Conservation (phyloP, 306 rosid genomes). For the Gastrolobium villosum region DNA sequence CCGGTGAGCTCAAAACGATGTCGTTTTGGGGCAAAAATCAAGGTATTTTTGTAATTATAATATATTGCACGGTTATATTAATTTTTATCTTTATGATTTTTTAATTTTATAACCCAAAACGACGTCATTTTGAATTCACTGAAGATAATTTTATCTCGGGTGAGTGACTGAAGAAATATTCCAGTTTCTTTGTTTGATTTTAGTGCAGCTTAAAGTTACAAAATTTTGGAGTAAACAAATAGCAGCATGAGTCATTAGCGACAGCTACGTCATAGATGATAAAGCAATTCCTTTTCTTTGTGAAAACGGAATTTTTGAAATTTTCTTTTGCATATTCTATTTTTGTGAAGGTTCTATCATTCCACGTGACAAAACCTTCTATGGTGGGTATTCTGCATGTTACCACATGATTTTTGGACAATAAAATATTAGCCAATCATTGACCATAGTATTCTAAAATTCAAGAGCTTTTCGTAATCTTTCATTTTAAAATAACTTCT, state of each 20-base stretch:
- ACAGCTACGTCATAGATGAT: conserved; percentile 8
- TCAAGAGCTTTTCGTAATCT: not conserved
- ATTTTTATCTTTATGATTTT: too few species aligned
- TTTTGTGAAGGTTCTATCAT: conserved; percentile 34
- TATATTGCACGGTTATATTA: too few species aligned
- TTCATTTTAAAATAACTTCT: not conserved
- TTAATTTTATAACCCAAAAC: too few species aligned
- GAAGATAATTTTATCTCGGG: too few species aligned
- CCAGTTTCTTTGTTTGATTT: not conserved
- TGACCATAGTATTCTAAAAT: conserved; percentile 23
- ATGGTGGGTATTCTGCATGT: conserved; percentile 42
- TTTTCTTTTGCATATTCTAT: conserved; percentile 15
- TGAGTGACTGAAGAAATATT: too few species aligned
- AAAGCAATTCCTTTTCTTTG: conserved; percentile 20
- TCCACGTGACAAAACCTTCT: conserved; percentile 47
- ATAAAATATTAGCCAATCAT: conserved; percentile 10
- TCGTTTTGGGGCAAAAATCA: too few species aligned
- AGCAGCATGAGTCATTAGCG: not conserved
- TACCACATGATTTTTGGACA: conserved; percentile 36
- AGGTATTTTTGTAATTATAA: too few species aligned
- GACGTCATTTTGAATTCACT: too few species aligned
- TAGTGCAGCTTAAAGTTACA: not conserved
- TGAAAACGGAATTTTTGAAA: conserved; percentile 3
- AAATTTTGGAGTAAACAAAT: not conserved
- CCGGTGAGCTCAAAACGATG: too few species aligned